Evolutionary conservation across 345 rosid species (phyloP).

Genomic region (Syzygium grande): DNA sequence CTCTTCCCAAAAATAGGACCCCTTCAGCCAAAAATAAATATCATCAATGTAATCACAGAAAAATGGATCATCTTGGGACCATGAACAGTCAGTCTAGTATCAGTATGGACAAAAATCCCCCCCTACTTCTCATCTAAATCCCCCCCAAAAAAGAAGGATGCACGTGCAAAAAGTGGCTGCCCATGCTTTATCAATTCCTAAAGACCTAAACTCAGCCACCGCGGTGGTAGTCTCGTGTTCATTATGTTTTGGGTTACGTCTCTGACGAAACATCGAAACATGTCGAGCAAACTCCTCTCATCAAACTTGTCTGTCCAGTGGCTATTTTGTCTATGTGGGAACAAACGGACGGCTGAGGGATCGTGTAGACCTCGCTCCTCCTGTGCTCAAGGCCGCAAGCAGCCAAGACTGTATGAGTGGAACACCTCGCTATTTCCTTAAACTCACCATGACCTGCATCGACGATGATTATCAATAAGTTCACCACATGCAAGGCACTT

Average conservation of each 20-base stretch:
- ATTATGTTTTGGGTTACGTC: slow-evolving; percentile 75
- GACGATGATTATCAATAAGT: background rate
- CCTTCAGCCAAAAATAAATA: background rate
- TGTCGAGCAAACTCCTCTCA: slow-evolving; percentile 71
- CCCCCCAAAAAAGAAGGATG: background rate
- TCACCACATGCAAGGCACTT: background rate
- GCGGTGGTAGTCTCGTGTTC: slow-evolving; percentile 50
- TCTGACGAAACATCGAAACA: slow-evolving; percentile 81
- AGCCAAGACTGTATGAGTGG: slow-evolving; percentile 71
- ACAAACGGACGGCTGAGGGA: slow-evolving; percentile 52
- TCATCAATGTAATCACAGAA: background rate
- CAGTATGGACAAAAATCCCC: background rate
- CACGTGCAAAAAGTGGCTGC: background rate
- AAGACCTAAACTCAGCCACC: slow-evolving; percentile 81
- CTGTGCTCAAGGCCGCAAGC: slow-evolving; percentile 78
- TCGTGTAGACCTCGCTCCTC: slow-evolving; percentile 47
- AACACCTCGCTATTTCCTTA: slow-evolving; percentile 62
- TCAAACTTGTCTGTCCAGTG: slow-evolving; percentile 49
- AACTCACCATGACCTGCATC: slow-evolving; percentile 47
- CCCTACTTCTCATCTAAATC: background rate
- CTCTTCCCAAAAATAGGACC: background rate
- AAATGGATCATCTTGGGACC: background rate
- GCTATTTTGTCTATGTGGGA: slow-evolving; percentile 34
- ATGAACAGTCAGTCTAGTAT: background rate
- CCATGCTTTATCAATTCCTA: slow-evolving; percentile 13